phyloP scores from a whole-genome alignment of 2,329 filamentous ascomycete genomes.

The Fusarium sp. region DNA sequence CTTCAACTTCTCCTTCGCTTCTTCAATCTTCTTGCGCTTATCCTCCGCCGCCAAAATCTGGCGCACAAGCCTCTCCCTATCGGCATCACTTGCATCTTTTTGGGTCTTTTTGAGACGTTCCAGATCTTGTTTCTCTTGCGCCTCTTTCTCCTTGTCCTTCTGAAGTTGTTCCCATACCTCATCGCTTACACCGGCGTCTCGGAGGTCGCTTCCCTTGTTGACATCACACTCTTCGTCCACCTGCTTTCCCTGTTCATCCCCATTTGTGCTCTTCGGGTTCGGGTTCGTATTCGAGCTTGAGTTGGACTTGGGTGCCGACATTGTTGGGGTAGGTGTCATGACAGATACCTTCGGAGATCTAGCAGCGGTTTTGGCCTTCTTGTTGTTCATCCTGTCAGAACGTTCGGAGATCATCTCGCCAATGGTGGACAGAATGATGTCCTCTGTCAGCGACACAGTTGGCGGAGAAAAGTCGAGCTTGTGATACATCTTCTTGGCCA shows the following conservation, averaged over 20 bases:
- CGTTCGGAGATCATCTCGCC: conserved; percentile 40
- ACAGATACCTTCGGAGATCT: background rate
- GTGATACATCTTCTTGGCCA: conserved; percentile 64
- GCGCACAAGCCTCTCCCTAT: conserved; percentile 52
- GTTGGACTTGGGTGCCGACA: background rate
- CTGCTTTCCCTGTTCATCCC: background rate
- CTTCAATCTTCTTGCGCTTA: conserved; percentile 52
- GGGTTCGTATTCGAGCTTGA: background rate
- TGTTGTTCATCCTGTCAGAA: conserved; percentile 20
- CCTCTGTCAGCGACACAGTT: conserved; percentile 34
- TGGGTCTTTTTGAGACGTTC: conserved; percentile 49
- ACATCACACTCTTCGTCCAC: background rate
- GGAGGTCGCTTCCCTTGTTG: conserved; percentile 25
- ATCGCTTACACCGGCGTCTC: conserved; percentile 70
- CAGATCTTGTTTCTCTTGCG: conserved; percentile 53
- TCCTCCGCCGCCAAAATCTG: conserved; percentile 50
- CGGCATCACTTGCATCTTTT: conserved; percentile 44
- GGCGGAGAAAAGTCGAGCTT: conserved; percentile 33
- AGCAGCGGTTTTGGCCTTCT: background rate
- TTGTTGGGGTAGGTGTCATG: background rate
- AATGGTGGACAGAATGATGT: conserved; percentile 28
- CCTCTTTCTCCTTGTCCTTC: conserved; percentile 56
- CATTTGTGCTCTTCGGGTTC: background rate
- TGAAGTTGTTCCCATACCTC: conserved; percentile 71
- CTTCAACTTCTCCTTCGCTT: conserved; percentile 60